A percentile compares a stretch with the other conserved stretches of the same genome.
These are phyloP conservation scores for Straminergon stramineum DNA, from an alignment of 225 moss, liverwort and hornwort genomes.

Conservation along the genomic window DNA sequence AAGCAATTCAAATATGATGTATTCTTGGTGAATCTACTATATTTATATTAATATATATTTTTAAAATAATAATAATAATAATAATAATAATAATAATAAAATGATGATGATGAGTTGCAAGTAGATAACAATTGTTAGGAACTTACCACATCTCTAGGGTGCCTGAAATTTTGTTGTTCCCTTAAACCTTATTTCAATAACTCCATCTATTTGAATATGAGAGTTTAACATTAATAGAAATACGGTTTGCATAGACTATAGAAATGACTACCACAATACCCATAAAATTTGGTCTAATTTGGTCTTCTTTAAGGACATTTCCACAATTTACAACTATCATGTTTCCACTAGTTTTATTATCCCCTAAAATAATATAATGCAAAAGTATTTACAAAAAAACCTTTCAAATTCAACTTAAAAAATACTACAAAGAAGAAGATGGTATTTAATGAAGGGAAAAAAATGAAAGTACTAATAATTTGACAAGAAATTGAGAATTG, in stretches of 20 bases:
- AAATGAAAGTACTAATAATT: not conserved
- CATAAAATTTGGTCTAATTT: not conserved
- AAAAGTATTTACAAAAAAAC: rapidly evolving
- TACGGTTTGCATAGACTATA: too few species aligned
- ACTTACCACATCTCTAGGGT: too few species aligned
- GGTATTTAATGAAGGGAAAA: not conserved
- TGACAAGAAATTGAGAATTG: not conserved
- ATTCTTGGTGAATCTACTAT: not conserved
- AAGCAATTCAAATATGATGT: not conserved
- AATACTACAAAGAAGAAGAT: not conserved
- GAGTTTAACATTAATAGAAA: not conserved
- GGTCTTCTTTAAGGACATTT: not conserved
- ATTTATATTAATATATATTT: too few species aligned
- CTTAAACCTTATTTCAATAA: not conserved
- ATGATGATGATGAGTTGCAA: too few species aligned
- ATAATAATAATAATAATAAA: too few species aligned
- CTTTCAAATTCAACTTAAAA: not conserved
- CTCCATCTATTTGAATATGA: not conserved
- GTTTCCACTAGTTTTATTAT: too few species aligned
- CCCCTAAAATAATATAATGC: not conserved
- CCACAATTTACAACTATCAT: not conserved
- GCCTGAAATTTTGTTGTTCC: not conserved
- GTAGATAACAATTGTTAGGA: too few species aligned
- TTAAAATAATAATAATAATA: too few species aligned
- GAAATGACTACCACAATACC: not conserved